Evolutionary conservation across 306 rosid species (phyloP).

Genomic region (Acacia crassicarpa): DNA sequence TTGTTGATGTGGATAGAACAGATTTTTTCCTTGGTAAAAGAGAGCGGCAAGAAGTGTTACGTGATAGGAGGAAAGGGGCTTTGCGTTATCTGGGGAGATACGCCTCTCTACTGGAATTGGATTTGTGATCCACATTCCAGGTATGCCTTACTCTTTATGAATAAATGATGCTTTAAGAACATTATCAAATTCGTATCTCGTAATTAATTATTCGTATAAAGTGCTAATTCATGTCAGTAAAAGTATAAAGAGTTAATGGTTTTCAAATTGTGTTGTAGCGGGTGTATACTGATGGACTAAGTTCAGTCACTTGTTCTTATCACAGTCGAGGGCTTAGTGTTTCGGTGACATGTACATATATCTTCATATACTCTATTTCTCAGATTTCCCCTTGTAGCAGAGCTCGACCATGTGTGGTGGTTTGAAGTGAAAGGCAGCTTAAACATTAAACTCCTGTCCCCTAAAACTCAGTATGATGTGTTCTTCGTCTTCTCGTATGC

Average conservation of each 20-base stretch:
- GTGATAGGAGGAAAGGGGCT: neutral
- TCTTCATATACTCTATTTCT: neutral
- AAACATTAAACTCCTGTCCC: neutral
- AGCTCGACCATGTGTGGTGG: neutral
- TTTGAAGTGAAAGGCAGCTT: neutral
- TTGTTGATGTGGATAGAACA: neutral
- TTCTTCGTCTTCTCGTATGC: neutral
- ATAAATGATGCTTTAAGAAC: neutral
- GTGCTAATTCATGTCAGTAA: neutral
- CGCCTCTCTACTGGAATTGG: neutral
- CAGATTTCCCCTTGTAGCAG: slow-evolving; percentile 20
- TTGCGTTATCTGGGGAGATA: neutral
- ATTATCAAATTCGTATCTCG: neutral
- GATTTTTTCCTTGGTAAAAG: neutral
- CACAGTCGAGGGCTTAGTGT: too few species aligned
- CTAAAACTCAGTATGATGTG: neutral
- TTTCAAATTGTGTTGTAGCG: neutral
- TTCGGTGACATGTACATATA: neutral
- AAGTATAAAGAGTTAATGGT: neutral
- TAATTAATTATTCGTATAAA: neutral
- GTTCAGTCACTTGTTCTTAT: neutral
- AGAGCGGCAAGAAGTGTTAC: neutral
- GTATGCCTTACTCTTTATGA: neutral
- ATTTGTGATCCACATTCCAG: neutral
- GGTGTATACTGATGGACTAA: neutral